Evolutionary conservation across 768 basidiomycete genomes (phyloP), one percentile per base, ranked within the genome.

Genomic region (Rhodosporidiobolus sp.): DNA sequence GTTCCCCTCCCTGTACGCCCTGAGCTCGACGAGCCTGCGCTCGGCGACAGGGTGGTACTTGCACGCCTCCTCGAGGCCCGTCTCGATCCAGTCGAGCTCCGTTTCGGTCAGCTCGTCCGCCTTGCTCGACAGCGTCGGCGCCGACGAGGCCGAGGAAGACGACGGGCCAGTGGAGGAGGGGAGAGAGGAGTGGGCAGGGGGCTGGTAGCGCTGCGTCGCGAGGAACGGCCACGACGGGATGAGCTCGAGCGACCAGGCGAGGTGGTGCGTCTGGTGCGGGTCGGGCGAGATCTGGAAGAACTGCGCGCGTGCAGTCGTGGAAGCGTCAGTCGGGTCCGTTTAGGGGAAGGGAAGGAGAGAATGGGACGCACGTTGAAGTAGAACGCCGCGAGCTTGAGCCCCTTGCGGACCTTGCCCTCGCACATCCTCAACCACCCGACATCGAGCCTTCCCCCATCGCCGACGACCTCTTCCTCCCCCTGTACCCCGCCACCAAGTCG

Each of bases 61-160:
- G n/a, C 12, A 4, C 32, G 56, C 61, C 20, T 24, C n/a, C 34
- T 60, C 59, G 35, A 70, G 53, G 17, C 63, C 70, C 4, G 22
- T 16, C 35, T 71, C 70, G 58, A 71, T 70, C 63, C 63, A 70
- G 45, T 65, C 63, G 32, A 70, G 63, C 53, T 70, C 69, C 7
- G 22, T 34, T 17, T 24, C 17, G 2, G 69, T 55, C 4, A 70
- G 45, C 43, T 38, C 65, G 56, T 35, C 56, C 22, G 53, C 63
- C 16, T 46, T 24, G 26, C 24, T 22, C 4, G 6, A 17, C 22
- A 26, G 45, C 63, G 35, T 14, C 16, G 17, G 26, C 4, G 38
- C 16, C 26, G 50, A 38, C n/a, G 65, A 2, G 45, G 48, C 26
- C 45, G 30, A n/a, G 43, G 8, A n/a, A 32, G 32, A n/a, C 12